Evolutionary conservation across 1,139 yeast species (phyloP).

Genomic region (Taiozyma onychis): DNA sequence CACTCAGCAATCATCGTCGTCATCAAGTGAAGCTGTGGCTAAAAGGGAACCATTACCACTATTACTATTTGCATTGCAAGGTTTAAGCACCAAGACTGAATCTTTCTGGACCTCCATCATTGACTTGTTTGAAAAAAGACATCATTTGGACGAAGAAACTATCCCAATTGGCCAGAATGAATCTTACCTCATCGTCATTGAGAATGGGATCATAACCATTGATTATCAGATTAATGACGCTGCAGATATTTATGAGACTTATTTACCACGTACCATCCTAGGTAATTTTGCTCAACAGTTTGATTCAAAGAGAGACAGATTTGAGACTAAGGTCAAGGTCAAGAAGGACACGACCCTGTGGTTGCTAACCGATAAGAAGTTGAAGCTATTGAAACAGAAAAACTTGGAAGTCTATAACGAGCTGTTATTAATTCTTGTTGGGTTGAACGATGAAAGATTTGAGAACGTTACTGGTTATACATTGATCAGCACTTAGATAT

Average conservation of each 20-base stretch:
- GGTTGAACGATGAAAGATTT: conserved; percentile 66
- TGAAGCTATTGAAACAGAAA: conserved; percentile 24
- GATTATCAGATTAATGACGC: conserved; percentile 39
- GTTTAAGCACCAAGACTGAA: conserved; percentile 54
- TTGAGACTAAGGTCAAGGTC: conserved; percentile 22
- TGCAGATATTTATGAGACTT: conserved; percentile 57
- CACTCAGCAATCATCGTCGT: not conserved
- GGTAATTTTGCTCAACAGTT: conserved; percentile 38
- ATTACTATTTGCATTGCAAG: conserved; percentile 64
- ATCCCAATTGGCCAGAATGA: conserved; percentile 34
- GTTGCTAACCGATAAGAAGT: conserved; percentile 49
- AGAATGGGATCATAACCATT: conserved; percentile 71
- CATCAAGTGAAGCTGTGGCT: conserved; percentile 2
- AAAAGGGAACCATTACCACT: conserved; percentile 60
- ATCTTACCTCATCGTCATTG: conserved; percentile 61
- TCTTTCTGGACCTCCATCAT: conserved; percentile 59
- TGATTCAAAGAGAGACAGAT: conserved; percentile 15
- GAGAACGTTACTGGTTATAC: conserved; percentile 68
- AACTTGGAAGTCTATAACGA: conserved; percentile 58
- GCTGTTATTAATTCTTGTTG: conserved; percentile 56
- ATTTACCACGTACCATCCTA: conserved; percentile 86
- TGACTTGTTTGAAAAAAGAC: conserved; percentile 46
- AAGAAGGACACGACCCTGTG: conserved; percentile 60
- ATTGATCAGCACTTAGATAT: conserved; percentile 40
- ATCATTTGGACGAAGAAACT: conserved; percentile 4